Percentiles rank a stretch among this genome's conserved stretches.
These are phyloP conservation scores for Gynochthodes officinalis DNA, from an alignment of 257 asterid species.

Conservation along the genomic window DNA sequence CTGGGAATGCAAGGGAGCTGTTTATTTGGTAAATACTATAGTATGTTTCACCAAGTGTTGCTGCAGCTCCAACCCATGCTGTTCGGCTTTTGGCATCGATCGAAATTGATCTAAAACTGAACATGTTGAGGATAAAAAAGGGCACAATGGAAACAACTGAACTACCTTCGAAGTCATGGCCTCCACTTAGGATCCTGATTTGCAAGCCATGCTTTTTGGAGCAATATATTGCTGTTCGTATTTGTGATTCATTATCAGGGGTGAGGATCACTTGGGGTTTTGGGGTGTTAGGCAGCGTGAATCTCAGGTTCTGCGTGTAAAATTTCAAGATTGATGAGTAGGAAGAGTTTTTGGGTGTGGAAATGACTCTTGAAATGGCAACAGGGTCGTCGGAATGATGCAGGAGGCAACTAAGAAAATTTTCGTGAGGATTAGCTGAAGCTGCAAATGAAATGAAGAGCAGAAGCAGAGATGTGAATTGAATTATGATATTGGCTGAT, in stretches of 20 bases:
- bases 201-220: conserved; percentile 16
- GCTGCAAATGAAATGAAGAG: neutral
- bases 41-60: conserved; percentile 20
- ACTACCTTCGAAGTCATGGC: conserved; percentile 20
- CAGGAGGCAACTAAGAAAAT: conserved; percentile 11
- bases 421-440: neutral
- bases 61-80: conserved; percentile 22
- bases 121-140: conserved; percentile 17
- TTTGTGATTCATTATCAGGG: conserved; percentile 11
- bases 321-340: conserved; percentile 6
- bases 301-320: conserved; percentile 10
- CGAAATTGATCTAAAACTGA: conserved; percentile 12
- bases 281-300: conserved; percentile 1
- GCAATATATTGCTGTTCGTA: conserved; percentile 17
- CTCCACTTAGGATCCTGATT: conserved; percentile 21
- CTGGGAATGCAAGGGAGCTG: conserved; percentile 9
- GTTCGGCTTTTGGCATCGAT: conserved; percentile 8
- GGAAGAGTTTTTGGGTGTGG: conserved; percentile 12
- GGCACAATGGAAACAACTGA: conserved; percentile 11
- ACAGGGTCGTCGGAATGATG: neutral
- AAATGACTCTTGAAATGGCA: conserved; percentile 3
- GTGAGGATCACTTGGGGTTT: conserved; percentile 16
- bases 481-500: neutral
- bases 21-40: neutral
- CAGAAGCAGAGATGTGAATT: neutral